Base-by-base conservation (phyloP, 306 rosid genomes). In the Crataegus laevigata region DNA sequence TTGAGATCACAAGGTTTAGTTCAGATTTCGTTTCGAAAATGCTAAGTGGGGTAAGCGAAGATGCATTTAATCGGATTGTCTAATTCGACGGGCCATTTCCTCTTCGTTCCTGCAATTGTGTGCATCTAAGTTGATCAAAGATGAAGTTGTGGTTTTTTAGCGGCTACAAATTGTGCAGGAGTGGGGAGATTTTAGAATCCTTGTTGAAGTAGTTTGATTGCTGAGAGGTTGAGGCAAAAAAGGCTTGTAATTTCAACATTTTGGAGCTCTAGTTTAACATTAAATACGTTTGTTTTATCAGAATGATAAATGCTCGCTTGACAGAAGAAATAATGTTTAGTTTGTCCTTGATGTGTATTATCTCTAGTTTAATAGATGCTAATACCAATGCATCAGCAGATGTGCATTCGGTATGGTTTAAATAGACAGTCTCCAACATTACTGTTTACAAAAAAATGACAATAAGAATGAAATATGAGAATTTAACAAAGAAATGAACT, bases 111-210 rank as follows among this genome's bases (percentile, higher is more conserved):
- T 26, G 28, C n/a, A n/a, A n/a, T n/a, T n/a, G n/a, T n/a, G n/a
- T n/a, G n/a, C n/a, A n/a, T n/a, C n/a, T n/a, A n/a, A n/a, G n/a
- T n/a, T n/a, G n/a, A n/a, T n/a, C n/a, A n/a, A n/a, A n/a, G n/a
- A n/a, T n/a, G n/a, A n/a, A n/a, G n/a, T n/a, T n/a, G n/a, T n/a
- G n/a, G n/a, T n/a, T n/a, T n/a, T n/a, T n/a, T n/a, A n/a, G n/a
- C n/a, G n/a, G n/a, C n/a, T n/a, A n/a, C n/a, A n/a, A 59, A 76
- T 25, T 52, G 19, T 66, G 75, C 36, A 45, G 72, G 77, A 32
- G 58, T 40, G 72, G 57, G 15, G 57, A 19, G 73, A 66, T 77
- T 71, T 71, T 64, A 25, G 24, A 74, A 15, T 30, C 38, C 28
- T 22, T 10, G 8, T 61, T 26, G 25, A 77, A 25, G 68, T 60